Evolutionary conservation across 2,329 filamentous ascomycete species (phyloP), one percentile per base, ranked within the genome.

Genomic region (Colletotrichum graminicola): DNA sequence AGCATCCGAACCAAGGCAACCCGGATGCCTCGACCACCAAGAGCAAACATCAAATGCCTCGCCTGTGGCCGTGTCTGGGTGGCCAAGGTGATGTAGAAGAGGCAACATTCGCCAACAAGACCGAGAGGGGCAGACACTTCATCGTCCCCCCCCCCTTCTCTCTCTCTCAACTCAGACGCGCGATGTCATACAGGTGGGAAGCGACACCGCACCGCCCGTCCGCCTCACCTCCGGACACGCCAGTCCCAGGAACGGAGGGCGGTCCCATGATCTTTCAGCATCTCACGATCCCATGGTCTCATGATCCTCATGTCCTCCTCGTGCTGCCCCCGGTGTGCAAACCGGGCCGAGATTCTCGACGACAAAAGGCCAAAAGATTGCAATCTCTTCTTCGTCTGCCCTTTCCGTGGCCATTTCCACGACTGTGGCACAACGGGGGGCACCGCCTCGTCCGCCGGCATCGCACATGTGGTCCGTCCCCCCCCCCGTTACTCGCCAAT

Each of bases 371-470:
- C 23, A 21, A 54, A 54, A 21, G n/a, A n/a, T n/a, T 18, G 21
- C 43, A 47, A 45, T n/a, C 43, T 34, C 36, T 6, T 39, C 12
- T 23, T 26, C 32, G 34, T 16, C 34, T 26, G 5, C 6, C 36
- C 36, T 12, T 11, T 39, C 23, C 32, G 3, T 39, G n/a, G 10
- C 23, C n/a, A 5, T 29, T 18, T 43, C 43, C 43, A 11, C 10
- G 4, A 26, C 34, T 18, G 34, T 49, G 18, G 41, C 18, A 51
- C 18, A 5, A 52, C n/a, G 5, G 43, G 5, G 3, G 23, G 0
- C 52, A 32, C 32, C 41, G 52, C 63, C 52, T 21, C 16, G 49
- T 34, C 41, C 63, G 54, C 51, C 63, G 62, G 62, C 52, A 41
- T 18, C 23, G 23, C 16, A 21, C 60, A 52, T n/a, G 18, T 3